Evolutionary conservation across 148 eudicot genomes (phyloP).

Genomic region (Euryodendron excelsum): DNA sequence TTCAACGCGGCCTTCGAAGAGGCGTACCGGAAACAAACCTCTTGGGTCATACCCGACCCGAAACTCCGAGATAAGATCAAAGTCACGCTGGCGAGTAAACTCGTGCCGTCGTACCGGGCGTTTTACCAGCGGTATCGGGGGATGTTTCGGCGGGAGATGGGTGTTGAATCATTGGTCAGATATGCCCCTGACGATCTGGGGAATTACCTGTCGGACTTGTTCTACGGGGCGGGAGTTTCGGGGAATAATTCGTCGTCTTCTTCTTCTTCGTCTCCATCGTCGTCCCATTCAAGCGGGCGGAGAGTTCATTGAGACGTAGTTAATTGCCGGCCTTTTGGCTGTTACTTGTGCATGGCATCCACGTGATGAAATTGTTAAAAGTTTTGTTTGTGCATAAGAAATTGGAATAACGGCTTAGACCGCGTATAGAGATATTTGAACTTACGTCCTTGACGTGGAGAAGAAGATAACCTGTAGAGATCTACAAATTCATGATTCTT

Average conservation of each 20-base stretch:
- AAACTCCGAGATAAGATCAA: constrained; percentile 43
- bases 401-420: too few relatives aligned
- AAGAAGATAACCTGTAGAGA: too few relatives aligned
- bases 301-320: not conserved
- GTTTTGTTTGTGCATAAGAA: too few relatives aligned
- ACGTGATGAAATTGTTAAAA: too few relatives aligned
- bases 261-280: not conserved
- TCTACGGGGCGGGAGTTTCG: constrained; percentile 22
- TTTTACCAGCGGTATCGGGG: constrained; percentile 28
- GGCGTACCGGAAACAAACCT: constrained; percentile 32
- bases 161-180: constrained; percentile 39
- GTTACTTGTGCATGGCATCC: not conserved
- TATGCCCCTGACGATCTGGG: constrained; percentile 75
- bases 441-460: too few relatives aligned
- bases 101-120: constrained; percentile 27
- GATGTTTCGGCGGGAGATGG: constrained; percentile 7
- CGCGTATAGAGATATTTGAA: too few relatives aligned
- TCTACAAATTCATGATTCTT: too few relatives aligned
- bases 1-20: constrained; percentile 39
- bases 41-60: constrained; percentile 44
- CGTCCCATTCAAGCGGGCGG: constrained; percentile 2
- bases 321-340: not conserved
- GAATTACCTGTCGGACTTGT: constrained; percentile 61
- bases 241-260: constrained; percentile 10
- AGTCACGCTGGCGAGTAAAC: constrained; percentile 24